A percentile compares a stretch with the other conserved stretches of the same genome.
These are phyloP conservation scores for Elymus sibiricus DNA, from an alignment of 176 grass and related monocot genomes.

Conservation along the genomic window DNA sequence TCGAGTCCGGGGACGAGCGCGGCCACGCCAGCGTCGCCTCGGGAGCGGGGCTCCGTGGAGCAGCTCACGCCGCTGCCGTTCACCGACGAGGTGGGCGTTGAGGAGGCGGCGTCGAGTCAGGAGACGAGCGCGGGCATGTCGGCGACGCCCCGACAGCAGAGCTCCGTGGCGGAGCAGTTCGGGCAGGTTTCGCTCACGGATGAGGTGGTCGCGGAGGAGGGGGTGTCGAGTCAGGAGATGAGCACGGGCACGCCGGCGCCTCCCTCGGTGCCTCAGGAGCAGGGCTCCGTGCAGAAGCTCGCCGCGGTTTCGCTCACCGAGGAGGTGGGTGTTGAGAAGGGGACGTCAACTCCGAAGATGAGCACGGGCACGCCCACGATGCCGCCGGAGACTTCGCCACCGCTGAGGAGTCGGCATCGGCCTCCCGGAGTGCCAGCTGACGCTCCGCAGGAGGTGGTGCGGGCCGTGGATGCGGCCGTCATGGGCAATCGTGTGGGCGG, in stretches of 20 bases:
- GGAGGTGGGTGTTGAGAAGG: slow-evolving; percentile 11
- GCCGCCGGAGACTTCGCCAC: slow-evolving; percentile 9
- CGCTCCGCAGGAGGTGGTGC: slow-evolving; percentile 64
- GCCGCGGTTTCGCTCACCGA: slow-evolving; percentile 21
- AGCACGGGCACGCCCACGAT: neutral
- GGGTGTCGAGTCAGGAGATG: slow-evolving; percentile 13
- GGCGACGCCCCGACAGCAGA: neutral
- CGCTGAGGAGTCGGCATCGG: slow-evolving; percentile 27
- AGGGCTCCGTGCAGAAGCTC: slow-evolving; percentile 5
- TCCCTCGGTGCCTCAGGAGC: slow-evolving; percentile 2
- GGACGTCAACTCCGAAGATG: slow-evolving; percentile 14
- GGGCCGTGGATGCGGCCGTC: slow-evolving; percentile 70
- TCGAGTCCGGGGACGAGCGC: slow-evolving; percentile 7
- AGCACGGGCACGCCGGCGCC: neutral
- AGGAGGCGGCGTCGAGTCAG: slow-evolving; percentile 9
- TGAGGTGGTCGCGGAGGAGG: slow-evolving; percentile 4
- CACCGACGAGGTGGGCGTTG: neutral
- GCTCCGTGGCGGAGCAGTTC: neutral
- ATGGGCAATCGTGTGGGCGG: slow-evolving; percentile 41
- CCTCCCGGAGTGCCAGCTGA: slow-evolving; percentile 39
- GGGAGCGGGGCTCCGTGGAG: slow-evolving; percentile 14
- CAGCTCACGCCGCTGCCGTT: slow-evolving; percentile 14
- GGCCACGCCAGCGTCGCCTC: neutral
- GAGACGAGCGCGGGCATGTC: slow-evolving; percentile 23
- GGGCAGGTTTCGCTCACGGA: slow-evolving; percentile 12